Evolutionary conservation across 345 rosid species (phyloP).

Genomic region (Boechera retrofracta): DNA sequence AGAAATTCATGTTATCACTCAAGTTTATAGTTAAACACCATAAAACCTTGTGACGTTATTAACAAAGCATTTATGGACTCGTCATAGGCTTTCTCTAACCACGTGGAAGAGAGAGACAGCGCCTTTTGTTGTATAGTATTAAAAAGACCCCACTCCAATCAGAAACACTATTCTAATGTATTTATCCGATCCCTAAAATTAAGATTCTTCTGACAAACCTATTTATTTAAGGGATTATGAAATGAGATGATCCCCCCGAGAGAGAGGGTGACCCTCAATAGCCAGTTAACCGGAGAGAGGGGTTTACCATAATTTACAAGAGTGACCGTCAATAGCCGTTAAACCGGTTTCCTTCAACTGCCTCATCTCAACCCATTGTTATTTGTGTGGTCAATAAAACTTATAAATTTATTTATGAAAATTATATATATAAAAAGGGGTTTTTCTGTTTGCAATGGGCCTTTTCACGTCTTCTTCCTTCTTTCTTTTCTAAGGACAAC

Average conservation of each 20-base stretch:
- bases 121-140: background rate
- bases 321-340: conserved; percentile 24
- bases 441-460: conserved; percentile 31
- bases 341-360: conserved; percentile 24
- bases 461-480: conserved; percentile 42
- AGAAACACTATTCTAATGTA: conserved; percentile 28
- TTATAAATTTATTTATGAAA: conserved; percentile 1
- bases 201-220: conserved; percentile 45
- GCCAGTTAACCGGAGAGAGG: conserved; percentile 25
- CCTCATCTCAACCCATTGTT: conserved; percentile 36
- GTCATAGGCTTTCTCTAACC: conserved; percentile 17
- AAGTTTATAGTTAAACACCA: background rate
- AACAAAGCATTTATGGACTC: conserved; percentile 36
- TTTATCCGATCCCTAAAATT: conserved; percentile 41
- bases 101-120: conserved; percentile 31
- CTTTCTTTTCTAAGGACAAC: conserved; percentile 32
- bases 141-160: conserved; percentile 30
- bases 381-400: conserved; percentile 42
- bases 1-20: conserved; percentile 19
- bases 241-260: conserved; percentile 22
- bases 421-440: background rate
- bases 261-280: conserved; percentile 25
- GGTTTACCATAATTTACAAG: background rate
- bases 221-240: conserved; percentile 23
- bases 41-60: conserved; percentile 39